Evolutionary conservation across 139 green algal genomes (phyloP).

Genomic region (Chlorella sp.): DNA sequence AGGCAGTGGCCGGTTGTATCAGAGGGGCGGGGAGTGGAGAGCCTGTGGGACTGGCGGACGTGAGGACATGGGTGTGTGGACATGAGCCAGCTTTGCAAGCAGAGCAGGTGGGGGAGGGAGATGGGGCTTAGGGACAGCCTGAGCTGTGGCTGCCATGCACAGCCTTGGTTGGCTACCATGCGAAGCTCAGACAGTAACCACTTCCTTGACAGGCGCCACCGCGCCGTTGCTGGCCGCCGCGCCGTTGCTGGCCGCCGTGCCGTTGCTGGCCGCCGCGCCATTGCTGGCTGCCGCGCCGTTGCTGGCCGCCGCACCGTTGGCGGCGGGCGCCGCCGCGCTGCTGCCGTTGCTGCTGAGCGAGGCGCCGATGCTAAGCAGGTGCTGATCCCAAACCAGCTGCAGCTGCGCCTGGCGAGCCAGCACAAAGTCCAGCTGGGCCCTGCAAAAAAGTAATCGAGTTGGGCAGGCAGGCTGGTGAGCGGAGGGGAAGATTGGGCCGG

Average conservation of each 20-base stretch:
- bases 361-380: not conserved
- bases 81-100: not conserved
- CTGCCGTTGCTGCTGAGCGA: not conserved
- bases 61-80: no score
- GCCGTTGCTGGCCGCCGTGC: not conserved
- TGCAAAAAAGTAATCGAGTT: not conserved
- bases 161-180: no score
- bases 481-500: no score
- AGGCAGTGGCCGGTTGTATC: no score
- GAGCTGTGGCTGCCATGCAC: no score
- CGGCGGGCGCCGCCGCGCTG: not conserved
- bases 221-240: no score
- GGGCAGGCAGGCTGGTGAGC: not conserved
- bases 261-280: not conserved
- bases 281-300: not conserved
- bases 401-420: conserved; percentile 21
- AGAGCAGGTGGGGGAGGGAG: not conserved
- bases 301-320: not conserved
- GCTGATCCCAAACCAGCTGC: conserved; percentile 4
- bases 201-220: no score
- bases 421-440: conserved; percentile 5
- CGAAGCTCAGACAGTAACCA: no score
- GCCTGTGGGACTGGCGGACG: no score
- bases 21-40: not conserved
- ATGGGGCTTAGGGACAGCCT: no score